Percentiles rank a stretch among this genome's conserved stretches.
Evolutionary conservation across 1,284 basidiomycete genomes (phyloP).

Genomic region (Ceratobasidium sp.): DNA sequence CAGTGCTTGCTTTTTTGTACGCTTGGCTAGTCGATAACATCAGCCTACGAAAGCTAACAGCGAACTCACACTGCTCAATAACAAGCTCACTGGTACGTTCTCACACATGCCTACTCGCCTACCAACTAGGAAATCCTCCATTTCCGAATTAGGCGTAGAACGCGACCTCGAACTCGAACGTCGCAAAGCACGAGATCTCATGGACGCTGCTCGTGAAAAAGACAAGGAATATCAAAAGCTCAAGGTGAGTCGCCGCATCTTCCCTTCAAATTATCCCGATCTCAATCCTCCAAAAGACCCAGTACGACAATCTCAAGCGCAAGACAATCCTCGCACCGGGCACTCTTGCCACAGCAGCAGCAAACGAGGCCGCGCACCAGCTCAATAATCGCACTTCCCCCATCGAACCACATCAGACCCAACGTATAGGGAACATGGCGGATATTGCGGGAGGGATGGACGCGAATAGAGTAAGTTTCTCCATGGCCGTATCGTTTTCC

Average conservation of each 20-base stretch:
- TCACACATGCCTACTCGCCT: slow-evolving; percentile 36
- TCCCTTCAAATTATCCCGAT: neutral
- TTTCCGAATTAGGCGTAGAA: slow-evolving; percentile 64
- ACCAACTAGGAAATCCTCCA: too few species aligned
- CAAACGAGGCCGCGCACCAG: slow-evolving; percentile 23
- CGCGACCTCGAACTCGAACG: slow-evolving; percentile 80
- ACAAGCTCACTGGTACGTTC: slow-evolving; percentile 64
- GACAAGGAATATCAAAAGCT: slow-evolving; percentile 88
- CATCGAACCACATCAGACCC: neutral
- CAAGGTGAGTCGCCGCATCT: slow-evolving; percentile 58
- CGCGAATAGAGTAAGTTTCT: slow-evolving; percentile 60
- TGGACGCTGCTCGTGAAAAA: slow-evolving; percentile 73
- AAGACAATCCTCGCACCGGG: slow-evolving; percentile 66
- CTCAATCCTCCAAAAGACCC: slow-evolving; percentile 54
- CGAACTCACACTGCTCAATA: slow-evolving; percentile 72
- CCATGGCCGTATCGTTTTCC: slow-evolving; percentile 3
- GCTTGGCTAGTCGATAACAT: too few species aligned
- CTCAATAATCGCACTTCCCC: slow-evolving; percentile 12
- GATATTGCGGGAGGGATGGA: slow-evolving; percentile 74
- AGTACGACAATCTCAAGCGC: slow-evolving; percentile 78
- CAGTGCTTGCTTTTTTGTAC: too few species aligned
- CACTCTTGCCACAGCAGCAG: slow-evolving; percentile 34
- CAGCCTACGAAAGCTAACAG: slow-evolving; percentile 76
- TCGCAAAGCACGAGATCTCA: slow-evolving; percentile 71
- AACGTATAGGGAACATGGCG: slow-evolving; percentile 56